Percentiles rank a stretch among this genome's conserved stretches.
phyloP scores from a whole-genome alignment of 1,139 yeast genomes.

The Hyphopichia fennica region DNA sequence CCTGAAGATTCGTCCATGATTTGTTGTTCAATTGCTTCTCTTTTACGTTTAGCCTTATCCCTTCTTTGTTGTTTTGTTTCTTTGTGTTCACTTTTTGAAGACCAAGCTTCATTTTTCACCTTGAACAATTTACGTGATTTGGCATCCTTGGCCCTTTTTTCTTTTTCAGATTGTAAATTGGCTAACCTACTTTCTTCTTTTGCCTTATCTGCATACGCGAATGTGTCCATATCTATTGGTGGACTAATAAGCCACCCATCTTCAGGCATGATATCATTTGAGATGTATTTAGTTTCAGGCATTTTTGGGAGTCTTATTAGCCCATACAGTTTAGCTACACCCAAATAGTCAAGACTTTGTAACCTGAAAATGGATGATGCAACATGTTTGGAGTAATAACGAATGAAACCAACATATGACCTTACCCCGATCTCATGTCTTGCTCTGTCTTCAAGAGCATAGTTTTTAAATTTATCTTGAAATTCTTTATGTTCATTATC shows the following conservation, averaged over 20 bases:
- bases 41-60: conserved; percentile 59
- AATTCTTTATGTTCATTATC: conserved; percentile 19
- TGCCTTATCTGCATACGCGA: conserved; percentile 59
- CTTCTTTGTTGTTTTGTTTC: conserved; percentile 64
- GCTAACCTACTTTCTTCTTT: conserved; percentile 65
- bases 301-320: conserved; percentile 82
- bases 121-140: conserved; percentile 49
- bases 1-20: conserved; percentile 47
- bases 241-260: conserved; percentile 70
- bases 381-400: conserved; percentile 86
- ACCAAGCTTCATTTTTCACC: conserved; percentile 77
- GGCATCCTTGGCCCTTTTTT: conserved; percentile 45
- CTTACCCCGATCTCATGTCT: conserved; percentile 78
- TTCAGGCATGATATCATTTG: conserved; percentile 49
- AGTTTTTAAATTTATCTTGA: conserved; percentile 43
- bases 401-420: conserved; percentile 80
- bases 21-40: conserved; percentile 63
- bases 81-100: conserved; percentile 63
- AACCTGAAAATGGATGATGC: conserved; percentile 87
- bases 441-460: conserved; percentile 71
- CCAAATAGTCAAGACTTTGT: conserved; percentile 67
- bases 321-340: conserved; percentile 76
- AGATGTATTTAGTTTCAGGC: conserved; percentile 77
- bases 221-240: conserved; percentile 62
- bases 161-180: conserved; percentile 51